Evolutionary conservation across 2,329 filamentous ascomycete genomes (phyloP).

Genomic region (Penicillium sp.): DNA sequence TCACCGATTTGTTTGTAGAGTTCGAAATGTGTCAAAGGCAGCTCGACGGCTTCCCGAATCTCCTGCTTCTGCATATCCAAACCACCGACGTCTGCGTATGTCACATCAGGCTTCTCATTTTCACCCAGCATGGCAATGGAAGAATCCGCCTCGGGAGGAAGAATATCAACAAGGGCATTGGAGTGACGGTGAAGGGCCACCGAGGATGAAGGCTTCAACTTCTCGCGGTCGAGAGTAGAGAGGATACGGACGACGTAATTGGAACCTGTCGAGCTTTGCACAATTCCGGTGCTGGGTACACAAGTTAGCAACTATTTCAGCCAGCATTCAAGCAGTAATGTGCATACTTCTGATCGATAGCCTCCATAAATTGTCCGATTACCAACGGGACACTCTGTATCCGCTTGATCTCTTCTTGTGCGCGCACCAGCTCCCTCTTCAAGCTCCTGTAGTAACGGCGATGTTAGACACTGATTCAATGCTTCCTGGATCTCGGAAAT

Average conservation of each 20-base stretch:
- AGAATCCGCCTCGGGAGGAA: slow-evolving; percentile 97
- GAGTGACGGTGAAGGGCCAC: slow-evolving; percentile 97
- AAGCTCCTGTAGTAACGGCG: slow-evolving; percentile 61
- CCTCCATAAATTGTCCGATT: slow-evolving; percentile 99
- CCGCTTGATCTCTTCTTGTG: slow-evolving; percentile 98
- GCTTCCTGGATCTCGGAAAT: neutral
- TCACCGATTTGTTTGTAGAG: slow-evolving; percentile 95
- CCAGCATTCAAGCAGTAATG: neutral
- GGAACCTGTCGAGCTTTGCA: slow-evolving; percentile 95
- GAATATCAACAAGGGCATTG: slow-evolving; percentile 95
- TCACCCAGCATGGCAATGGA: slow-evolving; percentile 97
- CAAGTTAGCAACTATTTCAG: slow-evolving; percentile 10
- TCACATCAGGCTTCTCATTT: slow-evolving; percentile 97
- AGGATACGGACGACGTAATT: slow-evolving; percentile 99
- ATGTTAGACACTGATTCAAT: slow-evolving; percentile 13
- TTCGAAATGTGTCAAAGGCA: slow-evolving; percentile 95
- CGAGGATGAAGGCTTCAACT: slow-evolving; percentile 95
- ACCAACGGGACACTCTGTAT: slow-evolving; percentile 98
- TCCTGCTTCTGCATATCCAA: slow-evolving; percentile 99
- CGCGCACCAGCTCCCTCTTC: slow-evolving; percentile 93
- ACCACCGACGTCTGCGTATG: slow-evolving; percentile 95
- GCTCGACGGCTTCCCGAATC: slow-evolving; percentile 94
- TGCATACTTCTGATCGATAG: slow-evolving; percentile 93
- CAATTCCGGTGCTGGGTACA: slow-evolving; percentile 76
- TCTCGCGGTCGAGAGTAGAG: slow-evolving; percentile 95